Evolutionary conservation across 148 eudicot species (phyloP).

Genomic region (Dysphania ambrosioides): DNA sequence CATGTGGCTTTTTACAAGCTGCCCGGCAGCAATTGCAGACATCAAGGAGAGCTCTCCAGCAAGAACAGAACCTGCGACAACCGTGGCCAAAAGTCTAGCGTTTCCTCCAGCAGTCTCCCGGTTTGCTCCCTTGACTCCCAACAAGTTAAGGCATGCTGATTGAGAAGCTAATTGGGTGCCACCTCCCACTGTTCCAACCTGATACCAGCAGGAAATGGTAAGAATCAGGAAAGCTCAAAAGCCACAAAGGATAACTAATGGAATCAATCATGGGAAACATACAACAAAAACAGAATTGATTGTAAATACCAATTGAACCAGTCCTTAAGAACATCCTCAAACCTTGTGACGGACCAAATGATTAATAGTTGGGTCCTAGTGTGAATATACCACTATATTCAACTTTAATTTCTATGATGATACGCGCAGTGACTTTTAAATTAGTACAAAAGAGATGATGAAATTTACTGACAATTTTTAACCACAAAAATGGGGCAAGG

Average conservation of each 20-base stretch:
- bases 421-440: no score
- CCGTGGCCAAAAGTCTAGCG: conserved; percentile 49
- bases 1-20: conserved; percentile 83
- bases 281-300: neutral
- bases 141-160: conserved; percentile 67
- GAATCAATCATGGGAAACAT: neutral
- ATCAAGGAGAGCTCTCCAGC: conserved; percentile 78
- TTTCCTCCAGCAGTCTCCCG: conserved; percentile 60
- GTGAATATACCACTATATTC: no score
- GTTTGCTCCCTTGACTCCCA: conserved; percentile 75
- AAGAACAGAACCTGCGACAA: conserved; percentile 69
- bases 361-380: no score
- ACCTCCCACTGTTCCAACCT: conserved; percentile 83
- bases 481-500: neutral
- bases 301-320: no score
- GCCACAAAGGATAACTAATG: neutral
- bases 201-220: neutral
- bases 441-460: neutral
- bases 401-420: no score
- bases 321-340: no score
- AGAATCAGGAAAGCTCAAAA: conserved; percentile 1
- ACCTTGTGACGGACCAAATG: no score
- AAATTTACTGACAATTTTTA: no score
- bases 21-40: conserved; percentile 74
- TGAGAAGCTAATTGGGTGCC: conserved; percentile 84